Conservation (phyloP, 352 stramenopile species). For the Pythium oligandrum region DNA sequence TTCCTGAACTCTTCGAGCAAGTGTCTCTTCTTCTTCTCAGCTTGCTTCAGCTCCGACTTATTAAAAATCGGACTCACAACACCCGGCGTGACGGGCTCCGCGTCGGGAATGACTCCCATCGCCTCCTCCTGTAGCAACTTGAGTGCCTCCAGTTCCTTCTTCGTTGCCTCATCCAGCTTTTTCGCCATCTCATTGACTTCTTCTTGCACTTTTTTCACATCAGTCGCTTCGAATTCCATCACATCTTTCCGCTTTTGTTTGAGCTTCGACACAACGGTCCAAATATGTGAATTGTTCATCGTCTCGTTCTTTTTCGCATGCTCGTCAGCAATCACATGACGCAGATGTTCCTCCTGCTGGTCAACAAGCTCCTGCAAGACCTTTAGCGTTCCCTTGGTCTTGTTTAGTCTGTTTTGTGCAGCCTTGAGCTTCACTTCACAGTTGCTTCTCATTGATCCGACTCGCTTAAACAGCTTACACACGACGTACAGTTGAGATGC, state of each 20-base stretch:
- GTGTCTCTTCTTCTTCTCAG: neutral
- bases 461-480: slow-evolving; percentile 51
- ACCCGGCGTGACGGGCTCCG: too few relatives aligned
- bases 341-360: slow-evolving; percentile 31
- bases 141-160: neutral
- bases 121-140: neutral
- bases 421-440: slow-evolving; percentile 18
- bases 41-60: too few relatives aligned
- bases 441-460: slow-evolving; percentile 25
- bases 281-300: slow-evolving; percentile 16
- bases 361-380: slow-evolving; percentile 33
- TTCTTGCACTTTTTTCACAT: slow-evolving; percentile 11
- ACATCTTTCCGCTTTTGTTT: slow-evolving; percentile 41
- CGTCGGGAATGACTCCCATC: neutral
- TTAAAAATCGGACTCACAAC: too few relatives aligned
- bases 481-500: slow-evolving; percentile 29
- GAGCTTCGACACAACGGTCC: slow-evolving; percentile 32
- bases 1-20: slow-evolving; percentile 7
- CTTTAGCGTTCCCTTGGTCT: slow-evolving; percentile 19
- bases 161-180: neutral
- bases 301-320: slow-evolving; percentile 18
- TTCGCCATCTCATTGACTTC: slow-evolving; percentile 1
- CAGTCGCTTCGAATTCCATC: slow-evolving; percentile 22
- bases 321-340: slow-evolving; percentile 24
- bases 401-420: slow-evolving; percentile 13